Base-by-base conservation (phyloP, 306 rosid species). In the Dryas drummondii region DNA sequence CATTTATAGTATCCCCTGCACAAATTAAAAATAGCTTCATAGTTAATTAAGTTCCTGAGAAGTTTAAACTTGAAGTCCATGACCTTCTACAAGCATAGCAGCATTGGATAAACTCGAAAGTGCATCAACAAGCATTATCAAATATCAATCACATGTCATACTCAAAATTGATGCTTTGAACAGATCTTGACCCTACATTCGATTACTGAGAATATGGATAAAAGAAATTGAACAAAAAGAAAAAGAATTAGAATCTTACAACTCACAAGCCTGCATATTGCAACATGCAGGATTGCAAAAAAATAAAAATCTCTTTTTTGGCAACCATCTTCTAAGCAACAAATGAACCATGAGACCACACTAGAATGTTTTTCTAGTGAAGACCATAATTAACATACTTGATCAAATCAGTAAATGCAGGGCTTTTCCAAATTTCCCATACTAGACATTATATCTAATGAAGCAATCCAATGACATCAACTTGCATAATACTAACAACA, bases 1-100 rank as follows among this genome's bases (percentile, higher is more conserved):
- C 99, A 96, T 81, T 96, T 96, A 57, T 96, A 96, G 84, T 96
- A 96, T 70, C 99, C 99, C 96, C 99, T 96, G 84, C 80, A 86
- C 63, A 80, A 54, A 73, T 51, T 63, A 12, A 67, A 49, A 42
- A 27, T 19, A 13, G 60, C 71, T 52, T 71, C 80, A 45, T 58
- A 9, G 60, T 74, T 72, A 26, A 72, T 45, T 14, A 26, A 45
- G 50, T 72, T 56, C 13, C 42, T 0, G 4, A n/a, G 40, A 73
- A 58, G 22, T 73, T 73, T 9, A 47, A 57, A 59, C 47, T 27
- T 41, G 6, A 41, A 8, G 14, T 63, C 48, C 7, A 0, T 40
- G 68, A 11, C 32, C 32, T 32, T 72, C 56, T 49, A 46, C 45
- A 10, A 47, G 57, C 68, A 15, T 47, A 47, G 57, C 7, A 72